A percentile compares a stretch with the other conserved stretches of the same genome.
phyloP scores from a whole-genome alignment of 2,329 filamentous ascomycete species.

The Arthrobotrys iridis region DNA sequence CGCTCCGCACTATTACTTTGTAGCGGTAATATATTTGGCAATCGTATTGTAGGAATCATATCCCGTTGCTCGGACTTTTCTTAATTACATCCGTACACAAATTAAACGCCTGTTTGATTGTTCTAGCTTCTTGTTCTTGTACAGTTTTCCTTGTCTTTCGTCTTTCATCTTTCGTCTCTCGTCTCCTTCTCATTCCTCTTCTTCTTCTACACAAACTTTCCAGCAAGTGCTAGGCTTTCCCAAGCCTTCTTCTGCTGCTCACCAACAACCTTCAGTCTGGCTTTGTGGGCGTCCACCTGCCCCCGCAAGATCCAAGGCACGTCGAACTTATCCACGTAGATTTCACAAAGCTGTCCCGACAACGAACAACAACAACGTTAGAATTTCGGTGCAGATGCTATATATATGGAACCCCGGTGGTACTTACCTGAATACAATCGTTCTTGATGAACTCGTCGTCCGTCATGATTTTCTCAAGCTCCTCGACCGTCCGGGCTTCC shows the following conservation, averaged over 20 bases:
- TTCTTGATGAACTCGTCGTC: slow-evolving; percentile 61
- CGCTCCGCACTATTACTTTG: too few relatives aligned
- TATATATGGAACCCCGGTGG: background rate
- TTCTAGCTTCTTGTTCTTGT: too few relatives aligned
- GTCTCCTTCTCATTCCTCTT: background rate
- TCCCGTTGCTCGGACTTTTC: slow-evolving; percentile 2
- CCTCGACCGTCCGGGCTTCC: slow-evolving; percentile 63
- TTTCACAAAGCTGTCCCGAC: slow-evolving; percentile 36
- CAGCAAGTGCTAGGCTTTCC: slow-evolving; percentile 39
- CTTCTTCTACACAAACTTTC: slow-evolving; percentile 14
- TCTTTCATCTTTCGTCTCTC: too few relatives aligned
- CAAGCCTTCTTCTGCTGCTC: slow-evolving; percentile 32
- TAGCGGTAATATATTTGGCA: background rate
- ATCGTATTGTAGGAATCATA: too few relatives aligned
- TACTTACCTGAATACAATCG: slow-evolving; percentile 61
- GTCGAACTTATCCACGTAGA: slow-evolving; percentile 41
- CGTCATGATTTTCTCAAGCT: slow-evolving; percentile 63
- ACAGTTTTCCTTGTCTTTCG: too few relatives aligned
- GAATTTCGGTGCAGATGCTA: background rate
- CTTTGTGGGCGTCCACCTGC: slow-evolving; percentile 48
- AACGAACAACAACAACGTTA: background rate
- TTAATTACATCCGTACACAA: background rate
- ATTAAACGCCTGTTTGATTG: too few relatives aligned
- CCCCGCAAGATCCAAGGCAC: slow-evolving; percentile 47
- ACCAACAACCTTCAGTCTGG: slow-evolving; percentile 31